Conservation (phyloP, 129 eudicot species). For the Pittosporum tobira region DNA sequence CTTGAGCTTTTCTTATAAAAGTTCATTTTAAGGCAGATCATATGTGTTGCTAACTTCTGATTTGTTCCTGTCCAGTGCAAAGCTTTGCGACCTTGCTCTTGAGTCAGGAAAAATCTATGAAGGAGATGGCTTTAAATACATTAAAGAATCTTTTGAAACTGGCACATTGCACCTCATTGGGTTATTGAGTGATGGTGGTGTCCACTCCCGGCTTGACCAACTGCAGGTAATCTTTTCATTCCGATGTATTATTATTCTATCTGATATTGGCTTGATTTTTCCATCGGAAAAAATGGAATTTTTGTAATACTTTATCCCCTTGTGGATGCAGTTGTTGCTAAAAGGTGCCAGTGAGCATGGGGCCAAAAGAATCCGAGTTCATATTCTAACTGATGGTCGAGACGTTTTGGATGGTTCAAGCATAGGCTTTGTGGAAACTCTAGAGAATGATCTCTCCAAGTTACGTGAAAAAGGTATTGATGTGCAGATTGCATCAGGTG, state of each 20-base stretch:
- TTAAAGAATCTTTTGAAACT: conserved; percentile 52
- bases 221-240: conserved; percentile 41
- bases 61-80: conserved; percentile 40
- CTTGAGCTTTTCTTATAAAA: neutral
- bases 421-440: conserved; percentile 77
- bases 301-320: neutral
- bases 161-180: conserved; percentile 88
- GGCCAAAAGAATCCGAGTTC: conserved; percentile 82
- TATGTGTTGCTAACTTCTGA: neutral
- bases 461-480: conserved; percentile 67
- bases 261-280: neutral
- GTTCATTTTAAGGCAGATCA: neutral
- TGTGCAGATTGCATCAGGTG: conserved; percentile 91
- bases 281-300: neutral
- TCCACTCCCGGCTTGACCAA: conserved; percentile 88
- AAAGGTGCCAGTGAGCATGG: conserved; percentile 83
- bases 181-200: conserved; percentile 92
- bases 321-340: conserved; percentile 51
- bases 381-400: conserved; percentile 89
- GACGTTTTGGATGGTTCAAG: conserved; percentile 95
- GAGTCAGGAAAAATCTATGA: conserved; percentile 85
- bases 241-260: neutral
- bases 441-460: conserved; percentile 65
- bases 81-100: conserved; percentile 79
- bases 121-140: conserved; percentile 88